Evolutionary conservation across 2,329 filamentous ascomycete genomes (phyloP), one percentile per base, ranked within the genome.

Genomic region (Hymenoscyphus salicellus): DNA sequence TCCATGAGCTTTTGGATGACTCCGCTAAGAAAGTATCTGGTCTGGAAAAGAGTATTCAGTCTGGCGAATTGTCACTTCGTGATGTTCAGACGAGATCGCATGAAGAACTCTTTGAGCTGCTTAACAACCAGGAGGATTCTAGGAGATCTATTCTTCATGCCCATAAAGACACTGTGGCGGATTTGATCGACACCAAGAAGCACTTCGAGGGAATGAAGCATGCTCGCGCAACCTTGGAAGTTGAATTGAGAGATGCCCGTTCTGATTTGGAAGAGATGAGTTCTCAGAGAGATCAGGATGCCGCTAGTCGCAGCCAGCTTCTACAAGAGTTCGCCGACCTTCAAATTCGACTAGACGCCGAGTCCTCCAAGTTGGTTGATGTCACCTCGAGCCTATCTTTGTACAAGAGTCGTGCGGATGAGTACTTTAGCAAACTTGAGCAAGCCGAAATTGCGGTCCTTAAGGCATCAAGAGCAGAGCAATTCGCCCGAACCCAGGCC

Each of bases 371-470:
- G 76, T 83, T 94, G 32, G 86, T 89, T 32, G 94, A 99, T 76
- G 88, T 97, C 55, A 88, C 87, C 7, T 90, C 92, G 2, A 96
- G 90, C 76, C 84, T 98, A 52, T 89, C 87, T 66, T 80, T 97
- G 67, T 99, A 98, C 83, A 97, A 96, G 83, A 88, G 86, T 68
- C 88, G 94, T 55, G 91, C 94, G 3, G 93, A 98, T 74, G 94
- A 98, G 75, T 98, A 99, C 78, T 99, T 97, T 79, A 91, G 88
- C 81, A 97, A 97, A 78, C 86, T 99, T 23, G 94, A 99, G 77
- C 94, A 98, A 75, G 95, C 95, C 17, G 94, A 99, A 77, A 96
- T 98, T 70, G 89, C 93, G 0, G 93, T 98, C 20, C 85, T 99
- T 68, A 97, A 97, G 77, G 94, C 94, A 17, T 89, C 86, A 66